phyloP scores from a whole-genome alignment of 768 basidiomycete species.

The Asterophora lycoperdoides region DNA sequence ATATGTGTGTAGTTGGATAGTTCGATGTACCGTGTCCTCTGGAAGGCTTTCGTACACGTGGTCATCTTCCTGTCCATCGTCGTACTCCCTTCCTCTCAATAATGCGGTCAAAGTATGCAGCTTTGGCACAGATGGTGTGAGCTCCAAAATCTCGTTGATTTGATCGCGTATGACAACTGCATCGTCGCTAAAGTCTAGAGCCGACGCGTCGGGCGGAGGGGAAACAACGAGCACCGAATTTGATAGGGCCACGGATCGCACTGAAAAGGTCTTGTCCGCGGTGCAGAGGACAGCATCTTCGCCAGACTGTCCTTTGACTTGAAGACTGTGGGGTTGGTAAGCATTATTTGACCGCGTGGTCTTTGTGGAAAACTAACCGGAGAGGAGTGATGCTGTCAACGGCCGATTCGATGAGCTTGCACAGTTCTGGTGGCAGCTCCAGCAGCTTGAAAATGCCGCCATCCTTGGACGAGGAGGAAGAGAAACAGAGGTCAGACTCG shows the following conservation, averaged over 20 bases:
- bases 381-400: slow-evolving; percentile 27
- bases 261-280: slow-evolving; percentile 65
- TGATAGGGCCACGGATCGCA: slow-evolving; percentile 85
- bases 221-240: slow-evolving; percentile 81
- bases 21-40: slow-evolving; percentile 10
- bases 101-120: slow-evolving; percentile 60
- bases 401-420: slow-evolving; percentile 54
- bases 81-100: slow-evolving; percentile 65
- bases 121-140: slow-evolving; percentile 72
- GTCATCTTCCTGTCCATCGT: slow-evolving; percentile 56
- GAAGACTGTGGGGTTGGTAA: slow-evolving; percentile 40
- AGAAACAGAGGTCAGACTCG: slow-evolving; percentile 50
- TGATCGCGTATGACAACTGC: slow-evolving; percentile 72
- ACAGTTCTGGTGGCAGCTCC: slow-evolving; percentile 70
- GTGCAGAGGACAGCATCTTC: slow-evolving; percentile 95
- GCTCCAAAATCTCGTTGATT: slow-evolving; percentile 80
- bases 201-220: slow-evolving; percentile 33
- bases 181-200: slow-evolving; percentile 30
- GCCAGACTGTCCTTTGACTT: slow-evolving; percentile 73
- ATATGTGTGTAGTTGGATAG: neutral
- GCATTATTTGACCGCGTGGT: slow-evolving; percentile 7
- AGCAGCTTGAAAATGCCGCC: slow-evolving; percentile 61
- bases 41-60: slow-evolving; percentile 18
- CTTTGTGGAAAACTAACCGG: slow-evolving; percentile 23
- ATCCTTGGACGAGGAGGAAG: slow-evolving; percentile 42